Conservation (phyloP, 148 eudicot genomes). For the Beta vulgaris region DNA sequence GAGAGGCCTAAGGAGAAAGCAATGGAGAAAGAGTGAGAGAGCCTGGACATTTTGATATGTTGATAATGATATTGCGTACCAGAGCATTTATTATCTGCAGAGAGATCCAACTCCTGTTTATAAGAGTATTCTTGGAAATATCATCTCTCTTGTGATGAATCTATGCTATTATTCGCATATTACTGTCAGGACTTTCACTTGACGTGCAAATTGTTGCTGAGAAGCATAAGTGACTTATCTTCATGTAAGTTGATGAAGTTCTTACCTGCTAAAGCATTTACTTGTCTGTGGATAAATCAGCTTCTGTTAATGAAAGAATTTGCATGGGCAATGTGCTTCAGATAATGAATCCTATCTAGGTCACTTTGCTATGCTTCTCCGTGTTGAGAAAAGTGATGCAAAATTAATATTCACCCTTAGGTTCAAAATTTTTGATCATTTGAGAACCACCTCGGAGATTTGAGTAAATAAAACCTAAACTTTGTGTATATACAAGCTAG, state of each 20-base stretch:
- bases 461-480: background rate
- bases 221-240: background rate
- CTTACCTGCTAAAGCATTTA: background rate
- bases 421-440: background rate
- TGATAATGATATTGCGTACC: background rate
- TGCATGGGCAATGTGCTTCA: background rate
- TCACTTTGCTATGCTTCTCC: background rate
- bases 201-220: too few relatives aligned
- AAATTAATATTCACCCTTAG: background rate
- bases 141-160: background rate
- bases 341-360: background rate
- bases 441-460: background rate
- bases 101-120: too few relatives aligned
- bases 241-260: background rate
- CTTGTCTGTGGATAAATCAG: background rate
- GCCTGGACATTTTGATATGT: background rate
- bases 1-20: background rate
- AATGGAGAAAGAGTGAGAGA: background rate
- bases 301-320: background rate
- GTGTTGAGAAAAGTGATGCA: background rate
- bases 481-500: background rate
- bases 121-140: background rate
- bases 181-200: background rate
- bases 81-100: too few relatives aligned
- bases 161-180: background rate